These are phyloP conservation scores for Apophysomyces ossiformis DNA, from an alignment of 371 early-diverging fungal genomes.

Conservation along the genomic window DNA sequence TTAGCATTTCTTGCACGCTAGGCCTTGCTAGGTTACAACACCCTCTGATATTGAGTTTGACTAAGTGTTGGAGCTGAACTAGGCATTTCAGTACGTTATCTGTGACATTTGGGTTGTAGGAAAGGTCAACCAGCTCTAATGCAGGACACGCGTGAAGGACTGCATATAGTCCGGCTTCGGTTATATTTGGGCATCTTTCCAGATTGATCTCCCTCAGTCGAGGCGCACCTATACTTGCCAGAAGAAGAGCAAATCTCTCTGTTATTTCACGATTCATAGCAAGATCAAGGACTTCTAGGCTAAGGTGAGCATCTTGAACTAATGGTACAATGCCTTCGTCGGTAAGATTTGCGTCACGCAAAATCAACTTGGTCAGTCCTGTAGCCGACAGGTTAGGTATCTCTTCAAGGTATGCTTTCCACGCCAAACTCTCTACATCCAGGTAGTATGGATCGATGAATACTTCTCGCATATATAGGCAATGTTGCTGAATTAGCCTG, in stretches of 20 bases:
- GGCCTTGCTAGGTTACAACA: neutral
- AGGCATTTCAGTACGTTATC: neutral
- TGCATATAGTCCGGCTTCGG: neutral
- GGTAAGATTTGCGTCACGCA: neutral
- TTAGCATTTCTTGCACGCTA: neutral
- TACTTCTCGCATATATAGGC: neutral
- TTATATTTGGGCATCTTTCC: neutral
- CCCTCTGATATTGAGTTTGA: neutral
- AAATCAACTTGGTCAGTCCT: neutral
- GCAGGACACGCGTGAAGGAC: neutral
- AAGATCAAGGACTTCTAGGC: neutral
- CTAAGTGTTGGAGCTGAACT: neutral
- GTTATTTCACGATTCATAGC: neutral
- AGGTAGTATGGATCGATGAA: neutral
- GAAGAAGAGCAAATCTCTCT: neutral
- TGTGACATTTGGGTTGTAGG: neutral
- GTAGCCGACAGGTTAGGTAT: neutral
- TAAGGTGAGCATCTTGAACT: neutral
- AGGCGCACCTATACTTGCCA: neutral
- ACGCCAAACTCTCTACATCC: neutral
- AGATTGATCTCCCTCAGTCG: neutral
- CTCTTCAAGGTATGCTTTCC: neutral
- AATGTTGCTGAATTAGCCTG: neutral
- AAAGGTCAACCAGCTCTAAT: neutral
- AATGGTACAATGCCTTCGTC: neutral